Conservation (phyloP, 2,329 filamentous ascomycete species). For the Aspergillus versicolor region DNA sequence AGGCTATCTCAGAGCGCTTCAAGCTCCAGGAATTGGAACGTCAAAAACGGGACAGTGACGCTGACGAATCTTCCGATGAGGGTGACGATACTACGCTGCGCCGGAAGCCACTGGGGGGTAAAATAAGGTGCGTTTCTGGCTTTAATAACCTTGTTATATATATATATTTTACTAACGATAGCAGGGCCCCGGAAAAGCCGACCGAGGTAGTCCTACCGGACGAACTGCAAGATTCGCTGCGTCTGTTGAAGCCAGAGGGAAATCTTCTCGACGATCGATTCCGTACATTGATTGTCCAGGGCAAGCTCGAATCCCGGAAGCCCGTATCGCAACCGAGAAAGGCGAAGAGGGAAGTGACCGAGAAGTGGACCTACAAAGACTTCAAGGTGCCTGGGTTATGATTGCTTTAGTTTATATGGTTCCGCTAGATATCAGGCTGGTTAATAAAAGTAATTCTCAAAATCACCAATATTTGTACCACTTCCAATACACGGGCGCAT, state of each 20-base stretch:
- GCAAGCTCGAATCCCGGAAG: conserved; percentile 81
- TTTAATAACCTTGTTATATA: too few species aligned
- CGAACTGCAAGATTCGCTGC: conserved; percentile 76
- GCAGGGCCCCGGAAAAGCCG: conserved; percentile 65
- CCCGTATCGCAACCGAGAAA: conserved; percentile 79
- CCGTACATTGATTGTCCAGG: conserved; percentile 80
- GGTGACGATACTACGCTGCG: conserved; percentile 65
- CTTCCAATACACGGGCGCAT: neutral
- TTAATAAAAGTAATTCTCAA: conserved; percentile 5
- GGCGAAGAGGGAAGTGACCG: conserved; percentile 74
- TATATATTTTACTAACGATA: neutral
- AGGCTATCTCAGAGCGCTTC: conserved; percentile 60
- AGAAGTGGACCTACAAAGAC: conserved; percentile 99
- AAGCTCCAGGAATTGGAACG: conserved; percentile 53
- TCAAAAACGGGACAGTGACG: conserved; percentile 34
- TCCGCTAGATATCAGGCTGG: conserved; percentile 12
- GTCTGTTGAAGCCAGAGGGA: conserved; percentile 89
- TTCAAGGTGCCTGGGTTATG: conserved; percentile 59
- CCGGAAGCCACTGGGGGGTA: conserved; percentile 69
- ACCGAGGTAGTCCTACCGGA: conserved; percentile 80
- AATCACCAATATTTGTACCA: neutral
- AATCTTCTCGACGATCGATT: conserved; percentile 91
- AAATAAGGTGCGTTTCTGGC: conserved; percentile 46
- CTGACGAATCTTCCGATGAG: conserved; percentile 46
- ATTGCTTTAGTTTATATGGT: conserved; percentile 3